phyloP scores from a whole-genome alignment of 305 asterid species.

The Nicotiana rustica region DNA sequence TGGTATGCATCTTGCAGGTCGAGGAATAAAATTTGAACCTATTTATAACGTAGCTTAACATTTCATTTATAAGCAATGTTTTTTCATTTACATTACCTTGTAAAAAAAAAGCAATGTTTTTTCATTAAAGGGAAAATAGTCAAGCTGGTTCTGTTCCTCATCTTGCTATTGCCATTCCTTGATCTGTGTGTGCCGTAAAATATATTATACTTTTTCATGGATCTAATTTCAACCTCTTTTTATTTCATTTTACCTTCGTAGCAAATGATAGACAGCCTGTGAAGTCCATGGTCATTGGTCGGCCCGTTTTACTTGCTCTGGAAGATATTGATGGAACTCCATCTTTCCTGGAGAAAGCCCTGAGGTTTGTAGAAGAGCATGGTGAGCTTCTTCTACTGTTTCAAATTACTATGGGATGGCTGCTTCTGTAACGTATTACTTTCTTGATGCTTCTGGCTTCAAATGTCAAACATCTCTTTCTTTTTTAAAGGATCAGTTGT shows the following conservation, averaged over 20 bases:
- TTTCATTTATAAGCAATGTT: background rate
- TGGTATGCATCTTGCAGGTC: conserved; percentile 9
- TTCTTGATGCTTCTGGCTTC: conserved; percentile 24
- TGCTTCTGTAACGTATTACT: conserved; percentile 4
- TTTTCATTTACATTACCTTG: no score
- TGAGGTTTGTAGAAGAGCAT: conserved; percentile 82
- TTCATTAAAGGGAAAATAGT: background rate
- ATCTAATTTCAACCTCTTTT: conserved; percentile 30
- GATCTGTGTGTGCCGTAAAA: conserved; percentile 23
- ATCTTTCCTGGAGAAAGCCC: conserved; percentile 98
- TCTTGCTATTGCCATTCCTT: conserved; percentile 8
- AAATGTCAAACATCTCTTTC: conserved; percentile 15
- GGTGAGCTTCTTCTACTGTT: conserved; percentile 59
- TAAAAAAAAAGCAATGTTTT: background rate
- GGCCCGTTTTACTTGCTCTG: conserved; percentile 96
- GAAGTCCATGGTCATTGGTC: conserved; percentile 86
- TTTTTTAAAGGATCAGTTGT: background rate
- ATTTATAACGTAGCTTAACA: conserved; percentile 29
- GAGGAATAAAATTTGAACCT: conserved; percentile 23
- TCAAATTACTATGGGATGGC: conserved; percentile 6
- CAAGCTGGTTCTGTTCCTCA: conserved; percentile 19
- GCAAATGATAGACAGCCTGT: conserved; percentile 79
- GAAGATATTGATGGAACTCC: conserved; percentile 99
- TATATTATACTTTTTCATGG: conserved; percentile 34
- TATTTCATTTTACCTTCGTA: conserved; percentile 37